phyloP scores from a whole-genome alignment of 345 rosid genomes.

The Eucalyptus sideroxylon region DNA sequence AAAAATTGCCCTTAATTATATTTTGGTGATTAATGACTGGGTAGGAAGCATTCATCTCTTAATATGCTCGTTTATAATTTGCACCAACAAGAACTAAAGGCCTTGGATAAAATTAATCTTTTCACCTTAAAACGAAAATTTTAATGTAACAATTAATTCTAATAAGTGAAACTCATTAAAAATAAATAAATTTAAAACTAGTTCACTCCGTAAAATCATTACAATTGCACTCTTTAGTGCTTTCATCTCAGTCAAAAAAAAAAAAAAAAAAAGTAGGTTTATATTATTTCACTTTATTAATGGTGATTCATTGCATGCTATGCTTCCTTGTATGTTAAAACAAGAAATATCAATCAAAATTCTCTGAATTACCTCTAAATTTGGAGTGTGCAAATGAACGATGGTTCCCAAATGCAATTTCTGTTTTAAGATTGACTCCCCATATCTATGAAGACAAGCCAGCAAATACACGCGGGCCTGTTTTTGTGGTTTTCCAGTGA shows the following conservation, averaged over 20 bases:
- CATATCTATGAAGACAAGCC: background rate
- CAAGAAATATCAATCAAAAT: background rate
- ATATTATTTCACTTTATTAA: background rate
- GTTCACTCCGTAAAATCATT: background rate
- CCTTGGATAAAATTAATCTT: background rate
- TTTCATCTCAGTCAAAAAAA: background rate
- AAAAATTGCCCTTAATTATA: background rate
- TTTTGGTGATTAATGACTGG: background rate
- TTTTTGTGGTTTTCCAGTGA: background rate
- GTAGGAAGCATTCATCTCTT: background rate
- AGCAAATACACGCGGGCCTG: background rate
- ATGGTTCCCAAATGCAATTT: background rate
- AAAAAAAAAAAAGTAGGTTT: background rate
- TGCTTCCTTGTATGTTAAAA: background rate
- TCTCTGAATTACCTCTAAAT: background rate
- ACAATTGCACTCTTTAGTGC: background rate
- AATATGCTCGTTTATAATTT: background rate
- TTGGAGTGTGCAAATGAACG: background rate
- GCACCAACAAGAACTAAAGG: background rate
- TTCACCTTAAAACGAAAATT: background rate
- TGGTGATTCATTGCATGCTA: background rate
- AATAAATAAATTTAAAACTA: background rate
- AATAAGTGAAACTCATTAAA: background rate
- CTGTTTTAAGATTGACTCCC: background rate
- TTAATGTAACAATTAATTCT: background rate